These are phyloP conservation scores for Ophiocordyceps camponoti-floridani DNA, from an alignment of 2,329 filamentous ascomycete species.

Conservation along the genomic window DNA sequence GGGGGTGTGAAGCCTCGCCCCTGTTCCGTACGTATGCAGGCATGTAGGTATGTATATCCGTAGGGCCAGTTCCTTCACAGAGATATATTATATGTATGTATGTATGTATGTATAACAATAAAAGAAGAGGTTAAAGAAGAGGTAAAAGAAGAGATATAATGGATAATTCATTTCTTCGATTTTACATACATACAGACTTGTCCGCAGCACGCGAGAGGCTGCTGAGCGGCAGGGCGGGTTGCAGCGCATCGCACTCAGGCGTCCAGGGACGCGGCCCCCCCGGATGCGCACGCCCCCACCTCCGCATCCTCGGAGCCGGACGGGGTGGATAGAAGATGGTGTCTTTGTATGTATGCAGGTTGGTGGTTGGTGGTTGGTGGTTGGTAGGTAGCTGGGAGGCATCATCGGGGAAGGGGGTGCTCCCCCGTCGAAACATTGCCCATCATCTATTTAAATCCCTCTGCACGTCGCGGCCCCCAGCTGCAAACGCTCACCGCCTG, in stretches of 20 bases:
- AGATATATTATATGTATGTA: background rate
- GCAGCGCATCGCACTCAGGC: constrained; percentile 6
- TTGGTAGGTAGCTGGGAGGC: background rate
- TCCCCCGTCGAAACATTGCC: no score
- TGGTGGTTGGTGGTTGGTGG: background rate
- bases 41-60: background rate
- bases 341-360: no score
- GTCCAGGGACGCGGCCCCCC: constrained; percentile 5
- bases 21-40: background rate
- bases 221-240: constrained; percentile 1
- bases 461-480: background rate
- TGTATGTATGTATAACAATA: no score
- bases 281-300: background rate
- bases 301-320: no score
- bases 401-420: no score
- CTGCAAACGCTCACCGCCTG: constrained; percentile 1
- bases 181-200: background rate
- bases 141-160: background rate
- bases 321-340: no score
- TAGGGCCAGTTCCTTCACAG: background rate
- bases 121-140: no score
- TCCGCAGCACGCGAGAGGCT: background rate
- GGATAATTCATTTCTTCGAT: background rate
- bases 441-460: no score
- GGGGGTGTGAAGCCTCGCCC: no score